These are phyloP conservation scores for Pilaira anomala DNA, from an alignment of 192 early-diverging fungal species.

Conservation along the genomic window DNA sequence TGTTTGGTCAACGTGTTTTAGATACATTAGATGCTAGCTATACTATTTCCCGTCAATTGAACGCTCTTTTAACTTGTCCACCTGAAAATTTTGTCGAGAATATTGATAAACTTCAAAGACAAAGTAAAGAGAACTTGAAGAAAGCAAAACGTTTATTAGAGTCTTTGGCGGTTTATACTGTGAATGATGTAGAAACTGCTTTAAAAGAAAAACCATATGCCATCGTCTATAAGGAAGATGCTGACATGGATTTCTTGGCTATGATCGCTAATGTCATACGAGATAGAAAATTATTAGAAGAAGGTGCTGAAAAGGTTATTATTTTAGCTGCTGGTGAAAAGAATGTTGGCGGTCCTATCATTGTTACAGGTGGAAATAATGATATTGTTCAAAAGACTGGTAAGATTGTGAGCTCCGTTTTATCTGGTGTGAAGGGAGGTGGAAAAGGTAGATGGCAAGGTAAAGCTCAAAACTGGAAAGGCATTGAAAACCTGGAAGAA, in stretches of 20 bases:
- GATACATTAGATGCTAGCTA: constrained; percentile 37
- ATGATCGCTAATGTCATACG: constrained; percentile 31
- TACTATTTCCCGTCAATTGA: constrained; percentile 37
- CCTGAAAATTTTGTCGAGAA: constrained; percentile 43
- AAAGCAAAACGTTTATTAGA: constrained; percentile 34
- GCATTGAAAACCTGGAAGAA: constrained; percentile 28
- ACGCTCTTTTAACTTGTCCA: constrained; percentile 34
- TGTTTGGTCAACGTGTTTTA: constrained; percentile 59
- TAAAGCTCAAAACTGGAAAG: constrained; percentile 44
- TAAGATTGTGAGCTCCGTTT: constrained; percentile 14
- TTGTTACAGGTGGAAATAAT: constrained; percentile 38
- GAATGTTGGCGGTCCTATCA: constrained; percentile 41
- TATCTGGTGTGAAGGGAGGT: constrained; percentile 46
- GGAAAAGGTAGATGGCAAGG: constrained; percentile 52
- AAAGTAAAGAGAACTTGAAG: constrained; percentile 31
- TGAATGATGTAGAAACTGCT: constrained; percentile 30
- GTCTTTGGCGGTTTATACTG: constrained; percentile 37
- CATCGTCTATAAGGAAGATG: constrained; percentile 45
- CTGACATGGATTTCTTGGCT: constrained; percentile 44
- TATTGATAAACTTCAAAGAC: constrained; percentile 36
- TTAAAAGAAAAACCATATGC: constrained; percentile 17
- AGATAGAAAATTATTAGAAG: constrained; percentile 30
- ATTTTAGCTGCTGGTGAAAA: constrained; percentile 41
- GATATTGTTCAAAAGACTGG: constrained; percentile 38
- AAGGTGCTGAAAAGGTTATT: constrained; percentile 21